phyloP scores from a whole-genome alignment of 1,284 basidiomycete genomes.

The Boletellus dicymbophilus region DNA sequence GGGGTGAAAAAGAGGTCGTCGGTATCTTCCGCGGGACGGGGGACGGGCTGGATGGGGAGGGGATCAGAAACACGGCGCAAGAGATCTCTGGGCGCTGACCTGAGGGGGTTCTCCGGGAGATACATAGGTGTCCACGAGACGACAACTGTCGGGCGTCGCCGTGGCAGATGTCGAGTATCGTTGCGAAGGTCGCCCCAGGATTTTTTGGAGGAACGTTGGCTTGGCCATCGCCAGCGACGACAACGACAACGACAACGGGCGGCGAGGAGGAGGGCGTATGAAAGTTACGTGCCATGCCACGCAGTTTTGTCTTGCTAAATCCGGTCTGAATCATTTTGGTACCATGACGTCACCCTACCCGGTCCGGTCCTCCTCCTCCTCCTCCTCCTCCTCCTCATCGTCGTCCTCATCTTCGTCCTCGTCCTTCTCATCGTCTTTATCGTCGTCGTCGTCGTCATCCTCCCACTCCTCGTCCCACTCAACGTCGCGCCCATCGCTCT shows the following conservation, averaged over 20 bases:
- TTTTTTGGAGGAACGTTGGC: slow-evolving; percentile 32
- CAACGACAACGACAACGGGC: background rate
- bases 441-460: slow-evolving; percentile 30
- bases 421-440: slow-evolving; percentile 55
- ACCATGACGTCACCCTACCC: slow-evolving; percentile 19
- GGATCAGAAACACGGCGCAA: slow-evolving; percentile 10
- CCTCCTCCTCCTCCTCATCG: slow-evolving; percentile 32
- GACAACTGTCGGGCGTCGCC: slow-evolving; percentile 3
- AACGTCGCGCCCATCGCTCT: slow-evolving; percentile 53
- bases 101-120: slow-evolving; percentile 11
- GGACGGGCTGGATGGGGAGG: slow-evolving; percentile 14
- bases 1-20: slow-evolving; percentile 38
- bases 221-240: slow-evolving; percentile 24
- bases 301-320: slow-evolving; percentile 28
- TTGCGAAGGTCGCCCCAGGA: slow-evolving; percentile 33
- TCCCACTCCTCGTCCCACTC: slow-evolving; percentile 60
- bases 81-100: slow-evolving; percentile 17
- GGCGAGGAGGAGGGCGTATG: slow-evolving; percentile 9
- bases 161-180: slow-evolving; percentile 20
- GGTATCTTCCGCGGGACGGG: slow-evolving; percentile 17
- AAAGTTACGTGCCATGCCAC: slow-evolving; percentile 7
- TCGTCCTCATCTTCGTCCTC: slow-evolving; percentile 49
- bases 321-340: slow-evolving; percentile 24
- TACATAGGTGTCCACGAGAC: slow-evolving; percentile 11
- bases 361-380: slow-evolving; percentile 26